phyloP scores from a whole-genome alignment of 2,329 filamentous ascomycete genomes.

The Anisogramma anomala region DNA sequence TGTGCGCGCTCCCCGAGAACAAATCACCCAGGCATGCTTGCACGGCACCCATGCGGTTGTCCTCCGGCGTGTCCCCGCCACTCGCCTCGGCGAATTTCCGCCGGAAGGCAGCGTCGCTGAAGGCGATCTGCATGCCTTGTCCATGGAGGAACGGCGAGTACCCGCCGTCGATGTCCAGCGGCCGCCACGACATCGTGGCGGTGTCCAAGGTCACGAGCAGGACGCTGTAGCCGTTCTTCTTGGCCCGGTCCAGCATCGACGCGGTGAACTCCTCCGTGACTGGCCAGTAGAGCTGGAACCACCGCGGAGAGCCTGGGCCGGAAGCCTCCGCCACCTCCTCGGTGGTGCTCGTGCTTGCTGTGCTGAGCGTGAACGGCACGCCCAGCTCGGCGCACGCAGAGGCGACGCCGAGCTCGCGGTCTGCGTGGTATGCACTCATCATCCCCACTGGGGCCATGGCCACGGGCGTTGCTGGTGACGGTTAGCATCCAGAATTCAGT shows the following conservation, averaged over 20 bases:
- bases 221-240: slow-evolving; percentile 48
- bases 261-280: slow-evolving; percentile 52
- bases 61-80: slow-evolving; percentile 35
- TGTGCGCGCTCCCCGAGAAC: slow-evolving; percentile 40
- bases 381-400: slow-evolving; percentile 47
- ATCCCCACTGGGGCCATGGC: slow-evolving; percentile 60
- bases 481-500: background rate
- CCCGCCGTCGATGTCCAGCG: slow-evolving; percentile 51
- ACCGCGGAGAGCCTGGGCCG: slow-evolving; percentile 41
- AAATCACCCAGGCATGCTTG: slow-evolving; percentile 40
- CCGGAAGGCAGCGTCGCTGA: slow-evolving; percentile 56
- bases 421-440: slow-evolving; percentile 53
- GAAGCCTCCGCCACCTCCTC: slow-evolving; percentile 54
- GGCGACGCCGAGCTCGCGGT: slow-evolving; percentile 53
- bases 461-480: slow-evolving; percentile 29
- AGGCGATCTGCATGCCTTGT: slow-evolving; percentile 48
- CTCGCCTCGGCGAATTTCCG: slow-evolving; percentile 39
- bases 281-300: slow-evolving; percentile 71
- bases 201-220: slow-evolving; percentile 66
- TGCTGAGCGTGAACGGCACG: slow-evolving; percentile 57
- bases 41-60: slow-evolving; percentile 37
- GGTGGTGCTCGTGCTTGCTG: slow-evolving; percentile 50
- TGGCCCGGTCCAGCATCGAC: slow-evolving; percentile 51
- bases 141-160: slow-evolving; percentile 50
- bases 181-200: slow-evolving; percentile 57